These are phyloP conservation scores for Boehmeria nivea DNA, from an alignment of 306 rosid species.

Conservation along the genomic window DNA sequence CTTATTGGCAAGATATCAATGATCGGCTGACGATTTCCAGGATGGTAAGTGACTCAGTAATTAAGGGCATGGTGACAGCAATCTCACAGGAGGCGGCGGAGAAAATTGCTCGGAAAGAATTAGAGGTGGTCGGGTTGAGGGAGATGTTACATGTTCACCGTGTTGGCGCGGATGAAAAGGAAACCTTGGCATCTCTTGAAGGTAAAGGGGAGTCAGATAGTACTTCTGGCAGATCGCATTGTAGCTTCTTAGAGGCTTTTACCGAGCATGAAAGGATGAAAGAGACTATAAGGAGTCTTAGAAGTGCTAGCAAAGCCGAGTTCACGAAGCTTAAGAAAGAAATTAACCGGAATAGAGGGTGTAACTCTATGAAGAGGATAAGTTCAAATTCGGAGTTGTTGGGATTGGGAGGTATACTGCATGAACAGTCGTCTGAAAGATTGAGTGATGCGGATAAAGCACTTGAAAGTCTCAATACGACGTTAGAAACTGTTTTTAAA, in stretches of 20 bases:
- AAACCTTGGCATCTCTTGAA: conserved; percentile 16
- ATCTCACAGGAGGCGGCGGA: conserved; percentile 61
- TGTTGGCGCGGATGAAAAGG: conserved; percentile 30
- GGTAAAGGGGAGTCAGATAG: conserved; percentile 19
- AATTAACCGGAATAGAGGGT: conserved; percentile 43
- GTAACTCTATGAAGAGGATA: conserved; percentile 36
- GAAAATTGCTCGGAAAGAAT: conserved; percentile 63
- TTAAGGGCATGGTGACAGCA: conserved; percentile 76
- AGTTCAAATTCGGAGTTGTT: conserved; percentile 49
- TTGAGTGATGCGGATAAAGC: conserved; percentile 42
- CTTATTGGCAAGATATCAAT: conserved; percentile 46
- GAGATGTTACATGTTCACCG: conserved; percentile 30
- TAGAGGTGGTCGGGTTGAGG: conserved; percentile 57
- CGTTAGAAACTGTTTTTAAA: conserved; percentile 33
- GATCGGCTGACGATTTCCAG: conserved; percentile 67
- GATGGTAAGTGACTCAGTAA: conserved; percentile 79
- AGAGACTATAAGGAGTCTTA: conserved; percentile 38
- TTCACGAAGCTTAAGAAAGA: conserved; percentile 58
- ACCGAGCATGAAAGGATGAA: conserved; percentile 27
- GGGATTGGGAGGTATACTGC: conserved; percentile 65
- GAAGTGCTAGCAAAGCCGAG: conserved; percentile 32
- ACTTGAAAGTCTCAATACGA: conserved; percentile 38
- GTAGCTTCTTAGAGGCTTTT: conserved; percentile 20
- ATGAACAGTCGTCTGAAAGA: conserved; percentile 46
- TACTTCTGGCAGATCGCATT: background rate